These are phyloP conservation scores for Pinus albicaulis DNA, from an alignment of 75 land plant genomes.

Conservation along the genomic window DNA sequence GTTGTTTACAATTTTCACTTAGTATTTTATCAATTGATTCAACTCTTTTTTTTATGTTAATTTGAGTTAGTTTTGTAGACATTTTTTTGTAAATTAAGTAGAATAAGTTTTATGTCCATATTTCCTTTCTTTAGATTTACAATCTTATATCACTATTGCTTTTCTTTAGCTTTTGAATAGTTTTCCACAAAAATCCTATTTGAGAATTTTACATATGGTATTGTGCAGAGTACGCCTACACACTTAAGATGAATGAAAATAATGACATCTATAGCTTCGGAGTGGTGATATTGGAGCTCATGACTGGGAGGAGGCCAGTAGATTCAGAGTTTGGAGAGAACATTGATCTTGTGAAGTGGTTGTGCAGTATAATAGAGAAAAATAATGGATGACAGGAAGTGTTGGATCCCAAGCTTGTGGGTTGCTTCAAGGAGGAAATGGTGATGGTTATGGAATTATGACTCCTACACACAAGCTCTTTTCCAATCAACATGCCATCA, in stretches of 20 bases:
- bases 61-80: too few relatives aligned
- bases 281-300: constrained; percentile 26
- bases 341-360: constrained; percentile 25
- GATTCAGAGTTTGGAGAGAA: constrained; percentile 17
- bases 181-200: too few relatives aligned
- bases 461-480: constrained; percentile 62
- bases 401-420: constrained; percentile 52
- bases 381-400: constrained; percentile 43
- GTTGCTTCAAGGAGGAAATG: constrained; percentile 55
- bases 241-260: constrained; percentile 29
- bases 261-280: constrained; percentile 36
- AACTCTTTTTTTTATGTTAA: too few relatives aligned
- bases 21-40: too few relatives aligned
- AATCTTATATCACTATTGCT: too few relatives aligned
- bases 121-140: too few relatives aligned
- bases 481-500: constrained; percentile 70
- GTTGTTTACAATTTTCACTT: too few relatives aligned
- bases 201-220: not conserved
- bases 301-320: constrained; percentile 31
- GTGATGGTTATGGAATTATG: constrained; percentile 55
- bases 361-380: constrained; percentile 5
- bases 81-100: too few relatives aligned
- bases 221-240: constrained; percentile 39
- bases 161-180: too few relatives aligned
- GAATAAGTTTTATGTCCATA: too few relatives aligned